Evolutionary conservation across 169 alveolate genomes (phyloP), one percentile per base, ranked within the genome.

Genomic region (Cryptosporidium sp.): DNA sequence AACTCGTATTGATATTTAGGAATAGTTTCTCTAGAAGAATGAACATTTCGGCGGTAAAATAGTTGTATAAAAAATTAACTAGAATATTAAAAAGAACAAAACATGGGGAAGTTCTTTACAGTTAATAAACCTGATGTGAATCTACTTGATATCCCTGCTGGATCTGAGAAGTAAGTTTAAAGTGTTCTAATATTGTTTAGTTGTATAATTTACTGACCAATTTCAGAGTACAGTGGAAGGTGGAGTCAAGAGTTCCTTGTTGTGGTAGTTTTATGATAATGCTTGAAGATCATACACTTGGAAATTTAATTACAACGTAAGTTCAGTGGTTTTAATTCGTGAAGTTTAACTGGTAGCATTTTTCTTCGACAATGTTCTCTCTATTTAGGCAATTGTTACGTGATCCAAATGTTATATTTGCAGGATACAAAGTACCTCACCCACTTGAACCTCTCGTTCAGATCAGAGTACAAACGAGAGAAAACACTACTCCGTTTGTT

Each of bases 221-320:
- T 71, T 67, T 48, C 75, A 94, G 97, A 58, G 96, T 94, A 21
- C 95, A 94, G 62, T 94, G 97, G 97, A 67, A 91, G 41, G 96
- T 96, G 0, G 98, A 96, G 80, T 92, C 96, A 26, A 94, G 97
- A 85, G 93, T 95, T 29, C 96, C 97, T 45, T 91, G 95, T 75
- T 95, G 97, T 68, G 98, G 97, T 35, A 94, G 96, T 29, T 95
- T 96, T 65, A 96, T 96, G 31, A 85, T 97, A 23, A 89, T 94
- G 85, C 93, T 96, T 52, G 98, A 97, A 85, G 99, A 97, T 91
- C 98, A 97, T 85, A 95, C 98, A 16, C 73, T 97, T 23, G 99
- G 99, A 41, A 94, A 97, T 71, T 62, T 96, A 21, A 69, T 96
- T 3, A 94, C 97, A 92, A 92, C 96, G 96, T 94, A 87, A 21